Evolutionary conservation across 1,139 yeast genomes (phyloP).

Genomic region (Geotrichum carabidarum): DNA sequence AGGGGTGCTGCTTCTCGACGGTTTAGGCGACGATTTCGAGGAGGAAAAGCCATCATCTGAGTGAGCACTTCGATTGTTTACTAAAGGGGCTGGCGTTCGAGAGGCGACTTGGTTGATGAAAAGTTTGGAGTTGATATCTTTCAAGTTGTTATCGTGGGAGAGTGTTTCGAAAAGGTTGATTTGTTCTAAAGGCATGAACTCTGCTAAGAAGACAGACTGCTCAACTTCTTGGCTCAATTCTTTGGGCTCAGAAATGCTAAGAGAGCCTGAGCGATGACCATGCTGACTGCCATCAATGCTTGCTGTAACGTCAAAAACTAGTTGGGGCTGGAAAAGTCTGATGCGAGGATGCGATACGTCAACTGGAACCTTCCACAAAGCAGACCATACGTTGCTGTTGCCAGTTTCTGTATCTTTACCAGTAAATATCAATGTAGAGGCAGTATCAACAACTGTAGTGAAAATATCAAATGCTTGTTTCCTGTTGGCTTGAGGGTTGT

Average conservation of each 20-base stretch:
- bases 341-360: conserved; percentile 31
- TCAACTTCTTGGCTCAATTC: conserved; percentile 2
- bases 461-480: conserved; percentile 18
- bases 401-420: conserved; percentile 7
- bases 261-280: neutral
- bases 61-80: neutral
- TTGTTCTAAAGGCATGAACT: conserved; percentile 25
- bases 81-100: neutral
- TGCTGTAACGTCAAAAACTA: conserved; percentile 14
- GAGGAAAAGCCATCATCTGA: conserved; percentile 3
- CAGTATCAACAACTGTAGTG: conserved; percentile 13
- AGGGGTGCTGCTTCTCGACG: conserved; percentile 14
- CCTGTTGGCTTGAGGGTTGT: conserved; percentile 2
- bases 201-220: conserved; percentile 19
- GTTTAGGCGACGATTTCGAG: conserved; percentile 7
- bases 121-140: conserved; percentile 16
- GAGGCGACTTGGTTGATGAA: conserved; percentile 13
- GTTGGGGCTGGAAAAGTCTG: conserved; percentile 26
- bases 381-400: conserved; percentile 14
- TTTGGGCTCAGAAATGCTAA: neutral
- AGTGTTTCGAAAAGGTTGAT: conserved; percentile 27
- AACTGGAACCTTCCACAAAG: conserved; percentile 28
- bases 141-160: conserved; percentile 20
- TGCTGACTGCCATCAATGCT: conserved; percentile 11
- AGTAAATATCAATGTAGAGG: conserved; percentile 1